A percentile compares a stretch with the other conserved stretches of the same genome.
These are phyloP conservation scores for Xylaria longipes DNA, from an alignment of 495 filamentous ascomycete genomes.

Conservation along the genomic window DNA sequence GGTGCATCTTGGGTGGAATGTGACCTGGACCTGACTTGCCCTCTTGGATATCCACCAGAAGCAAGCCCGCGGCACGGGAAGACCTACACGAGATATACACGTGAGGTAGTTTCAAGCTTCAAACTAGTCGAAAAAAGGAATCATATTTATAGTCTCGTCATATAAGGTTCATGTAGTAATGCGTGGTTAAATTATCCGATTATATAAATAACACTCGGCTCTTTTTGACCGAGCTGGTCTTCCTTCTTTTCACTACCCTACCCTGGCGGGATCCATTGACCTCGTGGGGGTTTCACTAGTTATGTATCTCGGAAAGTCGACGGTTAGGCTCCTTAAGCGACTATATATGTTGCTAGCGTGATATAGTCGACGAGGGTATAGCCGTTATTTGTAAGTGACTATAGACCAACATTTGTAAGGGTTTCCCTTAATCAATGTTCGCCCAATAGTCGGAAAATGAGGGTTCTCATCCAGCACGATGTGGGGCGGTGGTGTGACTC, in stretches of 20 bases:
- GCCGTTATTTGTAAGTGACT: slow-evolving; percentile 1
- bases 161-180: neutral
- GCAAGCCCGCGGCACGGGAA: slow-evolving; percentile 13
- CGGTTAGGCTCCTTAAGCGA: neutral
- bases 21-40: slow-evolving; percentile 2
- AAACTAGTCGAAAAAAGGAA: neutral
- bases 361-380: neutral
- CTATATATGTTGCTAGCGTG: neutral
- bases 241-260: neutral
- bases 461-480: neutral
- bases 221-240: neutral
- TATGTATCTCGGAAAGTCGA: neutral
- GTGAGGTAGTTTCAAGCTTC: neutral
- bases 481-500: neutral
- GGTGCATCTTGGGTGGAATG: slow-evolving; percentile 15
- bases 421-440: neutral
- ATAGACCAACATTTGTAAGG: no score
- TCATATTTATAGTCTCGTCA: slow-evolving; percentile 7
- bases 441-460: neutral
- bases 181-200: neutral
- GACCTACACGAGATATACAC: slow-evolving; percentile 7
- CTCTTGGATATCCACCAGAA: neutral
- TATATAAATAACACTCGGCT: slow-evolving; percentile 3
- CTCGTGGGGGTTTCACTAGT: neutral
- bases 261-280: neutral